Evolutionary conservation across 1,284 basidiomycete genomes (phyloP).

Genomic region (Ganoderma lucidum): DNA sequence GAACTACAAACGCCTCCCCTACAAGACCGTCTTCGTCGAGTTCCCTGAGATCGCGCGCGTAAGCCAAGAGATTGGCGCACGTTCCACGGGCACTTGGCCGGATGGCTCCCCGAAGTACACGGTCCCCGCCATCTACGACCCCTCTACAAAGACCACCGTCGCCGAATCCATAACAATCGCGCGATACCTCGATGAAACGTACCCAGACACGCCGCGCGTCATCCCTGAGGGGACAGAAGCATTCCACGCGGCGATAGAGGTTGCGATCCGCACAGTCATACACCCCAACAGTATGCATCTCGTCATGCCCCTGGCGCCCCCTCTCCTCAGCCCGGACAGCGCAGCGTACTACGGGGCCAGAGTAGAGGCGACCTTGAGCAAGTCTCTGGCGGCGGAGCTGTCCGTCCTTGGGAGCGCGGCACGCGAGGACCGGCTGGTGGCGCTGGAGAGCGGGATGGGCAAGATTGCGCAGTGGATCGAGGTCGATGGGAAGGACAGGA

Average conservation of each 20-base stretch:
- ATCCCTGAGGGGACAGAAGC: conserved; percentile 34
- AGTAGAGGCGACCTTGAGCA: conserved; percentile 27
- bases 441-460: conserved; percentile 27
- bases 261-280: conserved; percentile 22
- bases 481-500: conserved; percentile 17
- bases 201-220: conserved; percentile 47
- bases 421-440: conserved; percentile 26
- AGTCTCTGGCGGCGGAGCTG: conserved; percentile 30
- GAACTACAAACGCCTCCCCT: conserved; percentile 39
- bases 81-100: conserved; percentile 30
- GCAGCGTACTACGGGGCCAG: conserved; percentile 29
- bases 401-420: conserved; percentile 20
- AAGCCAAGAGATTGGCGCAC: conserved; percentile 25
- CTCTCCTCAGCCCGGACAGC: conserved; percentile 26
- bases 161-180: conserved; percentile 53
- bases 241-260: conserved; percentile 28
- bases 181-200: conserved; percentile 53
- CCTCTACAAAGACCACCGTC: conserved; percentile 43
- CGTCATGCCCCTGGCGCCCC: conserved; percentile 16
- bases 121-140: conserved; percentile 38
- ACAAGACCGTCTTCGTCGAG: conserved; percentile 39
- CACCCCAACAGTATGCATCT: conserved; percentile 6
- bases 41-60: conserved; percentile 34
- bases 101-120: conserved; percentile 27
- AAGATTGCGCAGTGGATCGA: conserved; percentile 29